Evolutionary conservation across 805 yeast species (phyloP).

Genomic region (Yarrowia osloensis): DNA sequence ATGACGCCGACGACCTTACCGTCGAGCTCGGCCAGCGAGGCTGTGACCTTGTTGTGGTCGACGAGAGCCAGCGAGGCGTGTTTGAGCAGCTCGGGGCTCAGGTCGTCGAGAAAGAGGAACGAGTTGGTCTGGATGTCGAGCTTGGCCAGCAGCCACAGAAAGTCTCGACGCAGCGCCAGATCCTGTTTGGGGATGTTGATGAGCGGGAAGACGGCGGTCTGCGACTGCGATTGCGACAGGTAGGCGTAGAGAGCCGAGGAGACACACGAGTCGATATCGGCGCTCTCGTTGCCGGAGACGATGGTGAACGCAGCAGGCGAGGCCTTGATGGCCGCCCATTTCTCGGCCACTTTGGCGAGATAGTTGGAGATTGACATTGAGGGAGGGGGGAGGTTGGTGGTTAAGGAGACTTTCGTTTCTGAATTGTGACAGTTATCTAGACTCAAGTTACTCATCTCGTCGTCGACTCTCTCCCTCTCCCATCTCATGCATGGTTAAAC

Average conservation of each 20-base stretch:
- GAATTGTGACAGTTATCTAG: no score
- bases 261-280: constrained; percentile 81
- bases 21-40: constrained; percentile 49
- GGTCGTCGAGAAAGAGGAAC: constrained; percentile 70
- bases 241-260: constrained; percentile 74
- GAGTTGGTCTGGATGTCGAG: constrained; percentile 52
- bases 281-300: constrained; percentile 83
- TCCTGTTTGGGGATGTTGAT: constrained; percentile 72
- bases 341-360: background rate
- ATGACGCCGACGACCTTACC: constrained; percentile 59
- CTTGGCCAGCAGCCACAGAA: constrained; percentile 53
- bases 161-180: constrained; percentile 69
- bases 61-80: constrained; percentile 54
- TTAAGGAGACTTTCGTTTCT: no score
- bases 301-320: constrained; percentile 37
- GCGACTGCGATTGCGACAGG: constrained; percentile 46
- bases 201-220: constrained; percentile 57
- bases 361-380: constrained; percentile 5
- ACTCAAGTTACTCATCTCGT: no score
- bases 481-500: constrained; percentile 15
- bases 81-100: constrained; percentile 38
- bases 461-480: background rate
- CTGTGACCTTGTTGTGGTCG: constrained; percentile 74
- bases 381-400: no score
- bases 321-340: constrained; percentile 27